A percentile compares a stretch with the other conserved stretches of the same genome.
phyloP scores from a whole-genome alignment of 2,329 filamentous ascomycete genomes.

The Fusarium anguioides region DNA sequence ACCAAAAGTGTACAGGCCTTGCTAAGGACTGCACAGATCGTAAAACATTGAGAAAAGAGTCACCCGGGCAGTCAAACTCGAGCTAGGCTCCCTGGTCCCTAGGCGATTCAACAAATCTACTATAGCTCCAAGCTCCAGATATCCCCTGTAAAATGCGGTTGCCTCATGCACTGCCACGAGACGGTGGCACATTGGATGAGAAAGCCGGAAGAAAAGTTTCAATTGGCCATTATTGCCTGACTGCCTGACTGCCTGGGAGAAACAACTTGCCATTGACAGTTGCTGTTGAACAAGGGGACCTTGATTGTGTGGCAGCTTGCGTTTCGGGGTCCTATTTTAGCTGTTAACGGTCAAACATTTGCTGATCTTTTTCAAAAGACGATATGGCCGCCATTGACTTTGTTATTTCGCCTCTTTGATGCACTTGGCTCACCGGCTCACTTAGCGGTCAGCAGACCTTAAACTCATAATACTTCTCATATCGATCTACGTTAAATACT shows the following conservation, averaged over 20 bases:
- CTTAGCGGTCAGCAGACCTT: neutral
- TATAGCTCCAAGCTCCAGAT: neutral
- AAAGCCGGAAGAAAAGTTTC: neutral
- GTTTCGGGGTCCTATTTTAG: conserved; percentile 3
- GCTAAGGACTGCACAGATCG: neutral
- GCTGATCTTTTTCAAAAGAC: neutral
- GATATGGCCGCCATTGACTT: neutral
- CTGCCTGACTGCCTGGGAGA: no score
- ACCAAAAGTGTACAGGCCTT: no score
- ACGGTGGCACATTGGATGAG: conserved; percentile 44
- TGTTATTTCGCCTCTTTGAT: neutral
- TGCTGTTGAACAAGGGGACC: conserved; percentile 15
- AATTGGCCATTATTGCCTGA: conserved; percentile 35
- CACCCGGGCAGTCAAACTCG: conserved; percentile 8
- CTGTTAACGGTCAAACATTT: neutral
- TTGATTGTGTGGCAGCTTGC: conserved; percentile 15
- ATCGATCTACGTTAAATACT: neutral
- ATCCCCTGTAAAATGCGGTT: conserved; percentile 34
- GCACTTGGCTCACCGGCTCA: neutral
- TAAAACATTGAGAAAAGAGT: conserved; percentile 15
- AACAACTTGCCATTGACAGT: conserved; percentile 10
- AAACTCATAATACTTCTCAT: neutral
- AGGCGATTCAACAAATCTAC: conserved; percentile 10
- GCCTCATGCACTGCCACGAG: conserved; percentile 49
- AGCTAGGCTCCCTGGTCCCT: conserved; percentile 10